Evolutionary conservation across 495 filamentous ascomycete species (phyloP).

Genomic region (Neurospora sp.): DNA sequence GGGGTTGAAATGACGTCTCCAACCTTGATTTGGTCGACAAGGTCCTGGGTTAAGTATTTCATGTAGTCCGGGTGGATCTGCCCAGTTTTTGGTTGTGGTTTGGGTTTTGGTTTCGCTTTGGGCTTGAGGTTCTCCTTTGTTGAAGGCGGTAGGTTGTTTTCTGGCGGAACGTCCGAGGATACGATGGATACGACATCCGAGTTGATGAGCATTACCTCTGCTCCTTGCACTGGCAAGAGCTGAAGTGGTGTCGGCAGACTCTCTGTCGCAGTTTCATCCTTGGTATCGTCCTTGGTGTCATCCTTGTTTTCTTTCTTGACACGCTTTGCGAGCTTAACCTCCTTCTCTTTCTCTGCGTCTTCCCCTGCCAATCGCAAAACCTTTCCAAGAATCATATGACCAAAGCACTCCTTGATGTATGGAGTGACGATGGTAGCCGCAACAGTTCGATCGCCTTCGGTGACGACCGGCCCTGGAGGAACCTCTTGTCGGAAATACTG

Average conservation of each 20-base stretch:
- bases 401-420: slow-evolving; percentile 53
- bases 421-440: slow-evolving; percentile 55
- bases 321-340: not conserved
- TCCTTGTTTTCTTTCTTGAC: not conserved
- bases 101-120: not conserved
- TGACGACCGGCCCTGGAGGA: slow-evolving; percentile 2
- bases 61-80: not conserved
- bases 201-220: not conserved
- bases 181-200: not conserved
- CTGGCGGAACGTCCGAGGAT: not conserved
- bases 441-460: not conserved
- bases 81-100: not conserved
- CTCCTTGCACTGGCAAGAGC: not conserved
- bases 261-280: not conserved
- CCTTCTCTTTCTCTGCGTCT: not conserved
- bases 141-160: not conserved
- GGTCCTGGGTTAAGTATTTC: not conserved
- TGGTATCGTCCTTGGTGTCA: not conserved
- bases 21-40: slow-evolving; percentile 14
- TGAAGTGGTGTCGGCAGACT: not conserved
- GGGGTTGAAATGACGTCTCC: slow-evolving; percentile 35
- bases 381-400: slow-evolving; percentile 47
- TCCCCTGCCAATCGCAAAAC: slow-evolving; percentile 25
- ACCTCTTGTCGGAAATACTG: slow-evolving; percentile 5
- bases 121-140: not conserved